Percentiles rank a stretch among this genome's conserved stretches.
Conservation (phyloP, 176 grass and related monocot species). For the Luzula sylvatica region DNA sequence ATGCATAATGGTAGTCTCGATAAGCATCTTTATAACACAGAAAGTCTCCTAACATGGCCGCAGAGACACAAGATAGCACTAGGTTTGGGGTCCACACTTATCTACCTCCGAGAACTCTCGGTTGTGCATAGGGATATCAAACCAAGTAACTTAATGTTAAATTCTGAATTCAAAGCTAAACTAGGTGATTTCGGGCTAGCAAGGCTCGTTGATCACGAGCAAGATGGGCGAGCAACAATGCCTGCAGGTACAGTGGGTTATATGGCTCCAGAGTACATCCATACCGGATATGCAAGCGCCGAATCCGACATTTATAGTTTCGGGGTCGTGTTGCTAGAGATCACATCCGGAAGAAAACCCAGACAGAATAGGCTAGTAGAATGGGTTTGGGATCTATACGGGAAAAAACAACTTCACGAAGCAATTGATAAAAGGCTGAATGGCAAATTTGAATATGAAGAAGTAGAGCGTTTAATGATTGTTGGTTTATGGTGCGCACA, state of each 20-base stretch:
- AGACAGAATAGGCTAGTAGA: neutral
- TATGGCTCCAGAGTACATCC: conserved; percentile 22
- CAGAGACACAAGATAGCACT: conserved; percentile 1
- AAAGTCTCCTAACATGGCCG: neutral
- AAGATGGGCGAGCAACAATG: no score
- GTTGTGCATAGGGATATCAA: conserved; percentile 23
- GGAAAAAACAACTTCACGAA: conserved; percentile 36
- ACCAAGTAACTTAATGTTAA: conserved; percentile 10
- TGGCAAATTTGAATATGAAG: conserved; percentile 26
- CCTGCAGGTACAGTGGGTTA: conserved; percentile 17
- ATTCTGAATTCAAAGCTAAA: conserved; percentile 4
- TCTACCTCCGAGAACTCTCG: conserved; percentile 11
- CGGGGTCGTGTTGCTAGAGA: conserved; percentile 19
- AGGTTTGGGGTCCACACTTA: neutral
- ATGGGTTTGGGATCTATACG: conserved; percentile 40
- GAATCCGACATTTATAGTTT: conserved; percentile 26
- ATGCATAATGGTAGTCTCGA: conserved; percentile 21
- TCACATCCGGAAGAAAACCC: neutral
- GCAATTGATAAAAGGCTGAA: conserved; percentile 45
- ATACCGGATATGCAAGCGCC: conserved; percentile 7
- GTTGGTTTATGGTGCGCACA: no score
- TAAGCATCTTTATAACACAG: neutral
- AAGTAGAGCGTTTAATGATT: conserved; percentile 72
- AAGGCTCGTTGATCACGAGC: conserved; percentile 20
- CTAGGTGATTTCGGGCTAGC: conserved; percentile 29